Conservation (phyloP, 352 stramenopile species). For the Globisporangium nagaii region DNA sequence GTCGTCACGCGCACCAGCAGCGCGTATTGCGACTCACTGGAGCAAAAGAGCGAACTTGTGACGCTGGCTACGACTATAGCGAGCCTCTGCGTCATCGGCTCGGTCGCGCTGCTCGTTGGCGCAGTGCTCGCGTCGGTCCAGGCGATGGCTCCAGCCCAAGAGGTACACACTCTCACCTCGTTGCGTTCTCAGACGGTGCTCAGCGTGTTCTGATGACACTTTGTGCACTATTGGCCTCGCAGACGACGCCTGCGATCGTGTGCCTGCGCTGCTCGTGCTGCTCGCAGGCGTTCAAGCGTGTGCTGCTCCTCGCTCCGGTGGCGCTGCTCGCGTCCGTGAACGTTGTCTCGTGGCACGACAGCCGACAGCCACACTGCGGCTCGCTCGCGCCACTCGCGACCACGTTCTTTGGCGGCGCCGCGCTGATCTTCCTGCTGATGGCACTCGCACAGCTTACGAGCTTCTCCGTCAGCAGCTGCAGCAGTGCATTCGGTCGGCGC, state of each 20-base stretch:
- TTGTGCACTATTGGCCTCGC: neutral
- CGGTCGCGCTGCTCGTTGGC: neutral
- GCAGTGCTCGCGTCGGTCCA: neutral
- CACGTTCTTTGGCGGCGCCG: conserved; percentile 22
- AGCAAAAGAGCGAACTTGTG: neutral
- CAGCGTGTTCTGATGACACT: neutral
- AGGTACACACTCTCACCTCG: conserved; percentile 10
- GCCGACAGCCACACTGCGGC: neutral
- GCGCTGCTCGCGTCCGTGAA: conserved; percentile 15
- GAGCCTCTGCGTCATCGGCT: neutral
- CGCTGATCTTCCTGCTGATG: conserved; percentile 20
- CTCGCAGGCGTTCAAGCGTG: conserved; percentile 28
- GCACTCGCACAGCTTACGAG: conserved; percentile 1
- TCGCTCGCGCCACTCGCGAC: neutral
- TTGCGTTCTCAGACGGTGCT: neutral
- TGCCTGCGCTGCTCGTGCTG: conserved; percentile 59
- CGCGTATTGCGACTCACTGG: neutral
- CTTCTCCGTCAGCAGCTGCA: neutral
- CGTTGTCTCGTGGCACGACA: conserved; percentile 22
- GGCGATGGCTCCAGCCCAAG: conserved; percentile 1
- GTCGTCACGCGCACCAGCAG: neutral
- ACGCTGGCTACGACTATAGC: neutral
- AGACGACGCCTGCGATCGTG: conserved; percentile 27
- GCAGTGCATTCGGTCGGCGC: neutral
- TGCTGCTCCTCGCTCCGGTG: conserved; percentile 25